Conservation (phyloP, 352 stramenopile genomes). For the Phytophthora litchii region DNA sequence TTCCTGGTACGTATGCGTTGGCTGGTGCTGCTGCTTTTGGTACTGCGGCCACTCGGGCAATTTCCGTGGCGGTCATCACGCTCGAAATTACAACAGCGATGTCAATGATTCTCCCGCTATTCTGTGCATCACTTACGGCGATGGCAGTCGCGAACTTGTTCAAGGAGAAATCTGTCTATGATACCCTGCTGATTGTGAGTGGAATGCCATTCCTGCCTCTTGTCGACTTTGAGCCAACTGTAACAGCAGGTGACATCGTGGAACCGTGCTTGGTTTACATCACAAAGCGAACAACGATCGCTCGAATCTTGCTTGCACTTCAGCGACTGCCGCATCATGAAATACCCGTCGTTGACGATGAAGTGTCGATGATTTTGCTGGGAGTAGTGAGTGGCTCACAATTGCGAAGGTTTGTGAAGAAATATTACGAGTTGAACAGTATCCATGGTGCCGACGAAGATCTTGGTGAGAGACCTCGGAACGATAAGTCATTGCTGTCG, state of each 20-base stretch:
- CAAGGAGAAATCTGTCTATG: slow-evolving; percentile 82
- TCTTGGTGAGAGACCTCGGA: slow-evolving; percentile 67
- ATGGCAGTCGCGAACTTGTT: slow-evolving; percentile 72
- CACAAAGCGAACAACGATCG: slow-evolving; percentile 71
- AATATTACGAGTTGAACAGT: slow-evolving; percentile 58
- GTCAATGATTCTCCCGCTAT: slow-evolving; percentile 82
- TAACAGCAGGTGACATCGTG: slow-evolving; percentile 70
- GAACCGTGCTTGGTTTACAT: slow-evolving; percentile 76
- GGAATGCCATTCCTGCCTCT: slow-evolving; percentile 87
- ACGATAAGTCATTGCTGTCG: slow-evolving; percentile 39
- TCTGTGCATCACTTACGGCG: slow-evolving; percentile 69
- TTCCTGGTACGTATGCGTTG: slow-evolving; percentile 80
- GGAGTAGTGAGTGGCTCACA: slow-evolving; percentile 66
- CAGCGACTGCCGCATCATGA: slow-evolving; percentile 74
- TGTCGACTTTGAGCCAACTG: slow-evolving; percentile 68
- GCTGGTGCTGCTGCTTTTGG: slow-evolving; percentile 79
- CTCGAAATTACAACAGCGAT: slow-evolving; percentile 88
- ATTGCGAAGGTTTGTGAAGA: slow-evolving; percentile 65
- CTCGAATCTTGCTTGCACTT: slow-evolving; percentile 73
- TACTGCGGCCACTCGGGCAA: slow-evolving; percentile 68
- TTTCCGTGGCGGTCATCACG: slow-evolving; percentile 88
- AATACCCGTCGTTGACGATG: slow-evolving; percentile 75
- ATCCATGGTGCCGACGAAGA: slow-evolving; percentile 69
- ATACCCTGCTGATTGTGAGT: slow-evolving; percentile 77
- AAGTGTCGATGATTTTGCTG: slow-evolving; percentile 69